Percentiles rank a stretch among this genome's conserved stretches.
Conservation (phyloP, 2,329 filamentous ascomycete species). For the Geosmithia putterillii region DNA sequence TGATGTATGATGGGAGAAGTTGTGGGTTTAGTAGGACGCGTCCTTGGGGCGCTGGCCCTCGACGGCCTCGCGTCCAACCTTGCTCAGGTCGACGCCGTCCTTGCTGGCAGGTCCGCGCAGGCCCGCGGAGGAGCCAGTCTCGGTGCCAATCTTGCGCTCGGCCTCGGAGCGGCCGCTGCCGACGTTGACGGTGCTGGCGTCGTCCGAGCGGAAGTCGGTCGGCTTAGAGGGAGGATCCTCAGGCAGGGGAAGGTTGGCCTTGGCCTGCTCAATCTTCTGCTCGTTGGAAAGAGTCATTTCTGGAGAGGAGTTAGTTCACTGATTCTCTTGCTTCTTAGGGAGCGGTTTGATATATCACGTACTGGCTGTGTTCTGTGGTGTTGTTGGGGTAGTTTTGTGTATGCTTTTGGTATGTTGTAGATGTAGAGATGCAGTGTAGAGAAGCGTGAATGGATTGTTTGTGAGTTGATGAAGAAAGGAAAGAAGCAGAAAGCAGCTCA, state of each 20-base stretch:
- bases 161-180: constrained; percentile 42
- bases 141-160: constrained; percentile 40
- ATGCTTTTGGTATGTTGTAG: too few species aligned
- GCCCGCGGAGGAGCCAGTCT: constrained; percentile 33
- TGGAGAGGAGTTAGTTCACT: not conserved
- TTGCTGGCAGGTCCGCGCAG: constrained; percentile 48
- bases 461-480: not conserved
- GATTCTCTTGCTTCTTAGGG: not conserved
- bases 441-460: not conserved
- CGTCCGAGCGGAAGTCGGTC: constrained; percentile 69
- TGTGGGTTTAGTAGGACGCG: constrained; percentile 2
- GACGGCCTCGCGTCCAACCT: constrained; percentile 51
- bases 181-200: constrained; percentile 57
- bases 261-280: constrained; percentile 53
- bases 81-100: constrained; percentile 40
- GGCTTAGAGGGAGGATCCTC: constrained; percentile 63
- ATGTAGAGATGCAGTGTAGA: too few species aligned
- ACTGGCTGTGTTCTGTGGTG: too few species aligned
- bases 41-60: constrained; percentile 31
- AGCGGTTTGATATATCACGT: not conserved
- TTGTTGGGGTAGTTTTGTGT: not conserved
- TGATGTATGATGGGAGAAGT: too few species aligned
- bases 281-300: constrained; percentile 40
- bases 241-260: constrained; percentile 66
- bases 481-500: not conserved